Evolutionary conservation across 306 rosid genomes (phyloP).

Genomic region (Vigna radiata): DNA sequence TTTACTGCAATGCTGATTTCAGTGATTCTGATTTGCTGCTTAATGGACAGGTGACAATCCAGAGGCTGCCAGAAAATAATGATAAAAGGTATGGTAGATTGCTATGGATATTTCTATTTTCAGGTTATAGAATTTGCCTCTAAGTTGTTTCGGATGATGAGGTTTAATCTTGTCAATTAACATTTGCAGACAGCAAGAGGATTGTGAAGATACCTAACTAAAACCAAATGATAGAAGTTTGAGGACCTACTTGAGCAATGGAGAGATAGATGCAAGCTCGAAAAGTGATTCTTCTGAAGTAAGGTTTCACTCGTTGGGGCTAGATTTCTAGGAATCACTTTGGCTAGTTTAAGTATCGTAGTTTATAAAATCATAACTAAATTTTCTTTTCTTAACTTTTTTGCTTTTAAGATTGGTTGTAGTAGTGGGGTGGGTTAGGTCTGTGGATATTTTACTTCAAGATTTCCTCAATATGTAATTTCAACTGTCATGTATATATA

Average conservation of each 20-base stretch:
- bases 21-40: conserved; percentile 40
- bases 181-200: conserved; percentile 76
- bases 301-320: conserved; percentile 56
- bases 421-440: not conserved
- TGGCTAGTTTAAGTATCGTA: conserved; percentile 7
- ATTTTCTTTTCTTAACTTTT: not conserved
- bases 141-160: conserved; percentile 35
- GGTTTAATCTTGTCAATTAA: conserved; percentile 43
- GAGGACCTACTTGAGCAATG: conserved; percentile 73
- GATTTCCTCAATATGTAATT: conserved; percentile 25
- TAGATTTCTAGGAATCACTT: conserved; percentile 15
- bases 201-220: conserved; percentile 57
- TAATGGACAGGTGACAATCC: conserved; percentile 71
- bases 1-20: conserved; percentile 25
- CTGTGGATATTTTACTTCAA: conserved; percentile 15
- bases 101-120: conserved; percentile 27
- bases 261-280: conserved; percentile 55
- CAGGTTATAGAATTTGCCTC: conserved; percentile 35
- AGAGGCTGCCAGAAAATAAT: conserved; percentile 71
- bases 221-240: conserved; percentile 65
- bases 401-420: not conserved
- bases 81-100: conserved; percentile 65
- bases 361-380: not conserved
- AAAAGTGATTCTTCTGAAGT: conserved; percentile 59
- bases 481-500: not conserved